Evolutionary conservation across 1,284 basidiomycete genomes (phyloP).

Genomic region (Puccinia horiana): DNA sequence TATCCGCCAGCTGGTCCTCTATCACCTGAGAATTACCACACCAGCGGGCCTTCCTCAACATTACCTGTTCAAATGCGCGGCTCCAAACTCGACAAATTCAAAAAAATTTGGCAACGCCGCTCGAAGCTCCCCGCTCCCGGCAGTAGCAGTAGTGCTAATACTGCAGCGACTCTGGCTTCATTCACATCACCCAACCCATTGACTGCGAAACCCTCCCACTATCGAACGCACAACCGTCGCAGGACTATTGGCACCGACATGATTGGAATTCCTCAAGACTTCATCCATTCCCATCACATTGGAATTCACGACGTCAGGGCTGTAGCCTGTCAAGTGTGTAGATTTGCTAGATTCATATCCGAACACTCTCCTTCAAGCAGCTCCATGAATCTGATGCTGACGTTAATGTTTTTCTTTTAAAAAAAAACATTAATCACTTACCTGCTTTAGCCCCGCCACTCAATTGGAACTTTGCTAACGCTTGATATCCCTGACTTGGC

Average conservation of each 20-base stretch:
- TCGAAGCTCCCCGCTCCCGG: background rate
- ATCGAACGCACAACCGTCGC: background rate
- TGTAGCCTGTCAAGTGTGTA: slow-evolving; percentile 2
- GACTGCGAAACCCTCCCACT: background rate
- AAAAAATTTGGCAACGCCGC: background rate
- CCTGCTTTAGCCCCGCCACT: background rate
- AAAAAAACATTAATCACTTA: too few species aligned
- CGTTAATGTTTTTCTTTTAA: too few species aligned
- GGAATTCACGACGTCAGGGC: slow-evolving; percentile 5
- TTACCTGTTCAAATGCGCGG: background rate
- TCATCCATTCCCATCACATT: background rate
- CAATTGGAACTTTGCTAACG: background rate
- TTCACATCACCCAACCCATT: background rate
- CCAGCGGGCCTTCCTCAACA: background rate
- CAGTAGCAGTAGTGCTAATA: background rate
- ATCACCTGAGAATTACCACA: background rate
- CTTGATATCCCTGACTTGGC: background rate
- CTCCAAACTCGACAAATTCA: background rate
- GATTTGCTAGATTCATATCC: background rate
- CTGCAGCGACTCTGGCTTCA: background rate
- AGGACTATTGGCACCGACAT: slow-evolving; percentile 1
- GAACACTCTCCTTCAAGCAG: background rate
- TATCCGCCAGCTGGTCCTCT: background rate
- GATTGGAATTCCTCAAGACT: slow-evolving; percentile 7
- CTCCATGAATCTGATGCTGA: background rate